Base-by-base conservation (phyloP, 1,284 basidiomycete genomes). In the Ceratobasidium sp. region DNA sequence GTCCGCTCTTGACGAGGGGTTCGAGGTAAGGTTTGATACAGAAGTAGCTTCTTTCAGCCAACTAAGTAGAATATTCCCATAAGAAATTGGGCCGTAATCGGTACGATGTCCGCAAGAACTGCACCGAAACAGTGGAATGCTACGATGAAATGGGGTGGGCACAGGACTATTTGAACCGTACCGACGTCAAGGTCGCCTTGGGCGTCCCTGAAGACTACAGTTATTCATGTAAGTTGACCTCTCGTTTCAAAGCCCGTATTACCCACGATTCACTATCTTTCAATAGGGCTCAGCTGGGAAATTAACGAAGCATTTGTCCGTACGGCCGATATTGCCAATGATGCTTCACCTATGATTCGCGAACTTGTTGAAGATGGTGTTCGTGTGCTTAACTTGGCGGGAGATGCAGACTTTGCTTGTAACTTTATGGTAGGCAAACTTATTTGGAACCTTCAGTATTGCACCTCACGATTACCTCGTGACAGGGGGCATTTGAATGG, bases 361-460 rank as follows among this genome's bases (percentile, higher is more conserved):
- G 69, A 60, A n/a, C 55, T 73, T 2, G 44, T 73, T 14, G 69
- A 73, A n/a, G 69, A 73, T 35, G 57, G 57, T 41, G 69, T 73
- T 30, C 69, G 69, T 20, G 69, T 73, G 8, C 69, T 73, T 7
- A 73, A 73, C 38, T 30, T 73, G 23, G 69, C 69, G 6, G 69
- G 69, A 4, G 69, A 73, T 48, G 59, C 69, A 62, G 69, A 73
- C 57, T 73, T 62, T 73, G 69, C 57, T 33, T 73, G 69, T 33
- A 50, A 73, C 57, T 73, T 60, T 41, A 73, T 73, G 69, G 69
- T 57, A 48, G 16, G 69, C 33, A 67, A 0, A 35, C 6, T 16
- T 33, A 20, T 12, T 27, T 66, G 7, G 27, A 23, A 66, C 20
- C 27, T 12, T 35, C 16, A 55, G n/a, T 50, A 20, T 10, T 46